Percentiles rank a stretch among this genome's conserved stretches.
phyloP scores from a whole-genome alignment of 2,329 filamentous ascomycete species.

The Onygenales sp. region DNA sequence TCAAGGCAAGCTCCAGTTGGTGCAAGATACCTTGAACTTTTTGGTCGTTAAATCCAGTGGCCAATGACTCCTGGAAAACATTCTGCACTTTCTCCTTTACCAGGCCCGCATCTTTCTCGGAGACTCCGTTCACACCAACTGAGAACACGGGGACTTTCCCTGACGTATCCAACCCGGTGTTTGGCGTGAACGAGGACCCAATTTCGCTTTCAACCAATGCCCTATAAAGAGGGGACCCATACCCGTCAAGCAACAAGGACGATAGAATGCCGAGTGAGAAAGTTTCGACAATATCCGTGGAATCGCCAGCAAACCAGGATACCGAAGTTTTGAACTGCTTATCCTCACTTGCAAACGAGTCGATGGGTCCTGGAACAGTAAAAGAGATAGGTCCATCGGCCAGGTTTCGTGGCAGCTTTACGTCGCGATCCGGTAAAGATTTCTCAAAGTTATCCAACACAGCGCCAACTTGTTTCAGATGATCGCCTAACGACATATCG shows the following conservation, averaged over 20 bases:
- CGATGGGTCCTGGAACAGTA: conserved; percentile 68
- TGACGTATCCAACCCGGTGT: conserved; percentile 80
- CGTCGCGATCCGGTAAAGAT: conserved; percentile 58
- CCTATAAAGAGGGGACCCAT: conserved; percentile 86
- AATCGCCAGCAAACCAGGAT: conserved; percentile 83
- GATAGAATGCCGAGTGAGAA: conserved; percentile 79
- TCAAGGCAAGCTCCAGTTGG: conserved; percentile 82
- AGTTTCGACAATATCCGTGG: conserved; percentile 72
- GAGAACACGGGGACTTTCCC: conserved; percentile 76
- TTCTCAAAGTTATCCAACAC: conserved; percentile 65
- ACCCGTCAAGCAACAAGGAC: conserved; percentile 81
- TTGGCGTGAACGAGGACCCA: conserved; percentile 88
- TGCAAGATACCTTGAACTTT: conserved; percentile 94
- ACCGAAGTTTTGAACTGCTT: conserved; percentile 90
- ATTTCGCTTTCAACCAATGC: conserved; percentile 82
- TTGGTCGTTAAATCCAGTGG: conserved; percentile 73
- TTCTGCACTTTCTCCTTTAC: conserved; percentile 65
- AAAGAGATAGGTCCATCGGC: conserved; percentile 57
- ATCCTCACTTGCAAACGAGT: conserved; percentile 75
- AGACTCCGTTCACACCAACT: conserved; percentile 82
- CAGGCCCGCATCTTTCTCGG: conserved; percentile 65
- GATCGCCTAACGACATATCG: conserved; percentile 74
- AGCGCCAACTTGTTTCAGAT: conserved; percentile 68
- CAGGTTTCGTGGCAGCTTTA: conserved; percentile 68
- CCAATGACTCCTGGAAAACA: conserved; percentile 59